Percentiles rank a stretch among this genome's conserved stretches.
Evolutionary conservation across 208 protist genomes (phyloP).

Genomic region (Trypanosoma scelopori): DNA sequence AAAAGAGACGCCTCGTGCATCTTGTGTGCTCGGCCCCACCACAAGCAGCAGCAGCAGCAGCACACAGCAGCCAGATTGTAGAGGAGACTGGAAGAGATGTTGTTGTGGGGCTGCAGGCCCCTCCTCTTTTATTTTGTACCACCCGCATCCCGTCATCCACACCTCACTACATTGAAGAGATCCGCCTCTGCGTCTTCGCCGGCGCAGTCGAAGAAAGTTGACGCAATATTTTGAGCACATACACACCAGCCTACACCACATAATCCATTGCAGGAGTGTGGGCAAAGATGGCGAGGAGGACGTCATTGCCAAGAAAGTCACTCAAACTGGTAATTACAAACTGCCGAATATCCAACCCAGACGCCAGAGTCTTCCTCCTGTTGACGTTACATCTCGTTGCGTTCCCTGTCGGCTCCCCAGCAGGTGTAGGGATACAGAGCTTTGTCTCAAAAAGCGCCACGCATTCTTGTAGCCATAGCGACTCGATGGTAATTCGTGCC

Average conservation of each 20-base stretch:
- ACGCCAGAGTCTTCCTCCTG: not conserved
- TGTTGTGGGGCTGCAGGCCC: too few species aligned
- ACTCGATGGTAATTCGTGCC: constrained; percentile 1
- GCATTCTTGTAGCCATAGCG: constrained; percentile 2
- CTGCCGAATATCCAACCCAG: constrained; percentile 29
- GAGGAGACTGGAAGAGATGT: too few species aligned
- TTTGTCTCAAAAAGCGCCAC: not conserved
- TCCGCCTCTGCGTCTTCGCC: too few species aligned
- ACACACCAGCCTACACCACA: not conserved
- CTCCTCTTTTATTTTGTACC: too few species aligned
- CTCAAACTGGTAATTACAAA: constrained; percentile 25
- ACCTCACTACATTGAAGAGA: too few species aligned
- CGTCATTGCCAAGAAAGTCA: constrained; percentile 25
- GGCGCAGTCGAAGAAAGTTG: not conserved
- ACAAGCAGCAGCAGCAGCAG: too few species aligned
- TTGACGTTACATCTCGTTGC: not conserved
- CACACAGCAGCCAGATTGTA: too few species aligned
- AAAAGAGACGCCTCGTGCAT: too few species aligned
- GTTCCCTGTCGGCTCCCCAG: not conserved
- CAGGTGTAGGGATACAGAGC: constrained; percentile 4
- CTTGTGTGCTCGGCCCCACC: too few species aligned
- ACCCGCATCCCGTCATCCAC: too few species aligned
- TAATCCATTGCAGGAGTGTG: too few species aligned
- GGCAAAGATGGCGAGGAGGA: constrained; percentile 23
- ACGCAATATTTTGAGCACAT: not conserved